phyloP scores from a whole-genome alignment of 345 rosid genomes.

The Chamaenerion angustifolium region DNA sequence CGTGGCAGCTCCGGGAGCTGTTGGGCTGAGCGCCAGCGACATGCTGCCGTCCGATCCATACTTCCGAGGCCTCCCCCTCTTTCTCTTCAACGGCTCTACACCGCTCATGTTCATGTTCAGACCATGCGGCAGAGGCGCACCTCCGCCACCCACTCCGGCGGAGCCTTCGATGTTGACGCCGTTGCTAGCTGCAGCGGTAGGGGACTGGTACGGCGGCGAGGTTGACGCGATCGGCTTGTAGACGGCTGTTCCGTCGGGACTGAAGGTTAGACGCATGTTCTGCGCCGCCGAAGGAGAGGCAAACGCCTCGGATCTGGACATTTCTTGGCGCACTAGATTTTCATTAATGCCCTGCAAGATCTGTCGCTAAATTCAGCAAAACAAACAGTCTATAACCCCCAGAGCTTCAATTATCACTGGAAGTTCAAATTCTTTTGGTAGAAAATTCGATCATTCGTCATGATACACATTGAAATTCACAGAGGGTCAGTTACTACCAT shows the following conservation, averaged over 20 bases:
- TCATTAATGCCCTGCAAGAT: slow-evolving; percentile 8
- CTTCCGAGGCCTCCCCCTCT: slow-evolving; percentile 70
- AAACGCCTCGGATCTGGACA: slow-evolving; percentile 43
- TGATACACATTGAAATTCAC: no score
- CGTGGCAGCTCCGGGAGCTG: slow-evolving; percentile 12
- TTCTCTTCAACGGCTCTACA: slow-evolving; percentile 31
- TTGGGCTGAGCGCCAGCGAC: slow-evolving; percentile 22
- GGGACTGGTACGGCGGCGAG: slow-evolving; percentile 21
- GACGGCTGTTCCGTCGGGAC: slow-evolving; percentile 29
- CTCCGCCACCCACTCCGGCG: slow-evolving; percentile 5
- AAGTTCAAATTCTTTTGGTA: background rate
- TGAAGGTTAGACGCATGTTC: slow-evolving; percentile 41
- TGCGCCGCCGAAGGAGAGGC: slow-evolving; percentile 21
- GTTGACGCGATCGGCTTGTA: slow-evolving; percentile 30
- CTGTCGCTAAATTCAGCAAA: slow-evolving; percentile 2
- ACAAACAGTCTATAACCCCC: no score
- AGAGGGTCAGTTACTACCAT: background rate
- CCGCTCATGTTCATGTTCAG: slow-evolving; percentile 17
- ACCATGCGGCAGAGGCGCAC: slow-evolving; percentile 10
- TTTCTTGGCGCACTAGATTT: slow-evolving; percentile 9
- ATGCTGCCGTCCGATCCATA: slow-evolving; percentile 50
- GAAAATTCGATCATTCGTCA: background rate
- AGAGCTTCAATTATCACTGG: background rate
- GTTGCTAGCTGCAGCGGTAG: background rate
- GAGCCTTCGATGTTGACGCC: slow-evolving; percentile 8